phyloP scores from a whole-genome alignment of 1,139 yeast species.

The Saccharomycopsis hybrid region DNA sequence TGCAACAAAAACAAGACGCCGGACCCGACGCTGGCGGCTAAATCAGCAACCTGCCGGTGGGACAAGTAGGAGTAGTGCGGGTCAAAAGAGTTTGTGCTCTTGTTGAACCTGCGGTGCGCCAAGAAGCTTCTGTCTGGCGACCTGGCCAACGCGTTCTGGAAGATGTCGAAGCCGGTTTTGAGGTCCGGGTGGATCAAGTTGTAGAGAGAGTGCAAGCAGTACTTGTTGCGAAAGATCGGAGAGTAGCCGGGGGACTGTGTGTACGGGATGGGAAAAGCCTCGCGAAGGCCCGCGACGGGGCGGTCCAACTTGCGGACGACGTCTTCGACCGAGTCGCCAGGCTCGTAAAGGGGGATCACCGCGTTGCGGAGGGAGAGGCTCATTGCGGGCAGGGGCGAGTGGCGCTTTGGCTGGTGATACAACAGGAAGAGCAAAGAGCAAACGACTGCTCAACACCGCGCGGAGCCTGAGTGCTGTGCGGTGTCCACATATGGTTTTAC shows the following conservation, averaged over 20 bases:
- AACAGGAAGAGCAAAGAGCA: too few relatives aligned
- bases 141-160: conserved; percentile 30
- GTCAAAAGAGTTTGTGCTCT: not conserved
- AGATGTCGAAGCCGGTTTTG: conserved; percentile 35
- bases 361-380: too few relatives aligned
- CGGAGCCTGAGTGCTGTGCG: too few relatives aligned
- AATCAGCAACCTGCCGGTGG: not conserved
- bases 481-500: too few relatives aligned
- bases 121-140: conserved; percentile 23
- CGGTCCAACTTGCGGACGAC: conserved; percentile 3
- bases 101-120: not conserved
- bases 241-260: conserved; percentile 16
- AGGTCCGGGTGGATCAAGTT: conserved; percentile 35
- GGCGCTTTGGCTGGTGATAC: too few relatives aligned
- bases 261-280: conserved; percentile 3
- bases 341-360: conserved; percentile 3
- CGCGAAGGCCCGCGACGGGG: not conserved
- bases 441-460: too few relatives aligned
- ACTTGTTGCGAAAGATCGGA: conserved; percentile 19
- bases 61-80: not conserved
- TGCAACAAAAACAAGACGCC: not conserved
- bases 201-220: conserved; percentile 24
- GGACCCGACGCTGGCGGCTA: not conserved
- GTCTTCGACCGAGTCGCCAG: conserved; percentile 10
- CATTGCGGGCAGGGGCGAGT: too few relatives aligned